phyloP scores from a whole-genome alignment of 2,329 filamentous ascomycete genomes.

The Pseudocercospora cruenta region DNA sequence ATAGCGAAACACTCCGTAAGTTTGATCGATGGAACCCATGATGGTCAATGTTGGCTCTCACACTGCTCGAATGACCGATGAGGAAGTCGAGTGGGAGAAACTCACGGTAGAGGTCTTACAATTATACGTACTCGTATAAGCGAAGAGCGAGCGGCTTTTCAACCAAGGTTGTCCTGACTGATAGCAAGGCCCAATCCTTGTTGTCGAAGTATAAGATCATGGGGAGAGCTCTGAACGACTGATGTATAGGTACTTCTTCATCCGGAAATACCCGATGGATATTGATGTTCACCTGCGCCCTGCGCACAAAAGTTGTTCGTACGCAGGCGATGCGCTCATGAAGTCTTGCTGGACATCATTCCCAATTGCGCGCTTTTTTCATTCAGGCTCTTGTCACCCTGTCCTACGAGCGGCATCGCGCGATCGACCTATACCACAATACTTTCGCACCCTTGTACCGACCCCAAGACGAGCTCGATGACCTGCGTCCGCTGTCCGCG shows the following conservation, averaged over 20 bases:
- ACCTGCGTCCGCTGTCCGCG: too few relatives aligned
- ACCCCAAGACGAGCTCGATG: neutral
- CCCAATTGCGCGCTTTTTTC: neutral
- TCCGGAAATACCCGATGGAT: neutral
- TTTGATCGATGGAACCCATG: conserved; percentile 3
- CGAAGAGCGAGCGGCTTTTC: neutral
- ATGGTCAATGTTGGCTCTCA: neutral
- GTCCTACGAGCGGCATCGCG: neutral
- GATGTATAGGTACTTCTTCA: neutral
- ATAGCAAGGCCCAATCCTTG: neutral
- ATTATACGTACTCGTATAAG: neutral
- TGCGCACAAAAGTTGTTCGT: neutral
- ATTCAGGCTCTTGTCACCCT: neutral
- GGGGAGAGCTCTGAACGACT: neutral
- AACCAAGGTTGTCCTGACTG: neutral
- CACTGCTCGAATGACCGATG: neutral
- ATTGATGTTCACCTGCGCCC: neutral
- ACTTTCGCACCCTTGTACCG: neutral
- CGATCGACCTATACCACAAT: neutral
- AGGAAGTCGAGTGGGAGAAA: neutral
- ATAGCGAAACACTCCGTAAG: conserved; percentile 21
- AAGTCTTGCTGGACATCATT: neutral
- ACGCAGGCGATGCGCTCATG: neutral
- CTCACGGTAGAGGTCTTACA: neutral
- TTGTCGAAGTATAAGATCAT: neutral